These are phyloP conservation scores for Dipteronia sinensis DNA, from an alignment of 345 rosid species.

Conservation along the genomic window DNA sequence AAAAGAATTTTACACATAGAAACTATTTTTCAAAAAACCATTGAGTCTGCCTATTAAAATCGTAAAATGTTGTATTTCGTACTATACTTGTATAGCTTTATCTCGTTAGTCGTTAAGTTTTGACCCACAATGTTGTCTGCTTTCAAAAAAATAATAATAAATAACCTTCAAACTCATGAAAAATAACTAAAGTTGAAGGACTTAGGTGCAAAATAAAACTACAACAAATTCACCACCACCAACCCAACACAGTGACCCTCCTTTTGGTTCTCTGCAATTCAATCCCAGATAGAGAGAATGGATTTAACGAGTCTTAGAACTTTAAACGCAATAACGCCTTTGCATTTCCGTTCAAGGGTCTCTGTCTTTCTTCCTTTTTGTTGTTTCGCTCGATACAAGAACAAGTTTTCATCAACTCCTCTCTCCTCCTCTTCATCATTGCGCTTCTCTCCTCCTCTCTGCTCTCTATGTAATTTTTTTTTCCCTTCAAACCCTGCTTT, in stretches of 20 bases:
- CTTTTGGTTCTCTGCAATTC: background rate
- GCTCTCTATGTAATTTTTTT: constrained; percentile 37
- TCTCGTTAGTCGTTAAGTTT: too few relatives aligned
- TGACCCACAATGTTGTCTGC: too few relatives aligned
- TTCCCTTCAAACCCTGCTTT: background rate
- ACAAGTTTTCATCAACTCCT: constrained; percentile 27
- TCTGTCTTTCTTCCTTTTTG: constrained; percentile 32
- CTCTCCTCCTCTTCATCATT: constrained; percentile 18
- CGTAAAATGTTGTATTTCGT: too few relatives aligned
- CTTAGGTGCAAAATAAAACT: background rate
- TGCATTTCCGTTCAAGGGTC: constrained; percentile 31
- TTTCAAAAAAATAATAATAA: too few relatives aligned
- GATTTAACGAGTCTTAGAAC: constrained; percentile 35
- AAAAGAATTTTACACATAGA: too few relatives aligned
- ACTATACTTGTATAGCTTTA: too few relatives aligned
- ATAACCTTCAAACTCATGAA: too few relatives aligned
- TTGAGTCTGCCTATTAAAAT: too few relatives aligned
- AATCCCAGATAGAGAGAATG: background rate
- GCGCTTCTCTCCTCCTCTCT: constrained; percentile 38
- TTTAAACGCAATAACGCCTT: constrained; percentile 34
- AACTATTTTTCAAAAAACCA: too few relatives aligned
- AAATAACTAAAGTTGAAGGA: background rate
- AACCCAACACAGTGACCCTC: background rate
- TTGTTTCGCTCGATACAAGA: constrained; percentile 33
- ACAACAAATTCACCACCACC: background rate